Percentiles rank a stretch among this genome's conserved stretches.
These are phyloP conservation scores for Lindgomyces ingoldianus DNA, from an alignment of 495 filamentous ascomycete genomes.

Conservation along the genomic window DNA sequence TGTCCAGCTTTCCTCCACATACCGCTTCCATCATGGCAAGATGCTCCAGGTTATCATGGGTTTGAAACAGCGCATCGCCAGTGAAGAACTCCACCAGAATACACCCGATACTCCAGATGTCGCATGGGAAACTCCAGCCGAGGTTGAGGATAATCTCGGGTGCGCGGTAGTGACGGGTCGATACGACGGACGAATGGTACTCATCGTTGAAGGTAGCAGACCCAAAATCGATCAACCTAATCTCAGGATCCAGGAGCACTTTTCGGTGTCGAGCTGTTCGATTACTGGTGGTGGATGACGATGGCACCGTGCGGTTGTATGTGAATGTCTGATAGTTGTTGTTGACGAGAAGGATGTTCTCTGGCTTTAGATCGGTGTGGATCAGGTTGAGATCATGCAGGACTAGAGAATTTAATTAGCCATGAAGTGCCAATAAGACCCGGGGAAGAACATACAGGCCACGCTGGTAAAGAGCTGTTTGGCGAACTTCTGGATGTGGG, in stretches of 20 bases:
- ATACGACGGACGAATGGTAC: conserved; percentile 96
- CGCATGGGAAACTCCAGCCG: conserved; percentile 96
- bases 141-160: conserved; percentile 96
- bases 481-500: conserved; percentile 95
- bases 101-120: conserved; percentile 99
- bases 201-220: conserved; percentile 98
- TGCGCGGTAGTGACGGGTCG: conserved; percentile 91
- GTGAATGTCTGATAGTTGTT: conserved; percentile 93
- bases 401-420: conserved; percentile 60
- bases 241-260: conserved; percentile 92
- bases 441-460: conserved; percentile 72
- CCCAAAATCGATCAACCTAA: conserved; percentile 95
- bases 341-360: conserved; percentile 94
- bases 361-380: conserved; percentile 96
- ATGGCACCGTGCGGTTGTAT: conserved; percentile 92
- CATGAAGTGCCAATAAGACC: conserved; percentile 18
- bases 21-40: conserved; percentile 99
- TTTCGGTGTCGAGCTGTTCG: conserved; percentile 82
- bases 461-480: conserved; percentile 96
- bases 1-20: conserved; percentile 72
- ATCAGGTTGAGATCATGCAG: conserved; percentile 97
- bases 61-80: conserved; percentile 95
- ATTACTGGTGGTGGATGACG: conserved; percentile 73
- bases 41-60: conserved; percentile 96
- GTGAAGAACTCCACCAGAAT: conserved; percentile 99